These are phyloP conservation scores for Leccinellum rugosiceps DNA, from an alignment of 768 basidiomycete genomes.

Conservation along the genomic window DNA sequence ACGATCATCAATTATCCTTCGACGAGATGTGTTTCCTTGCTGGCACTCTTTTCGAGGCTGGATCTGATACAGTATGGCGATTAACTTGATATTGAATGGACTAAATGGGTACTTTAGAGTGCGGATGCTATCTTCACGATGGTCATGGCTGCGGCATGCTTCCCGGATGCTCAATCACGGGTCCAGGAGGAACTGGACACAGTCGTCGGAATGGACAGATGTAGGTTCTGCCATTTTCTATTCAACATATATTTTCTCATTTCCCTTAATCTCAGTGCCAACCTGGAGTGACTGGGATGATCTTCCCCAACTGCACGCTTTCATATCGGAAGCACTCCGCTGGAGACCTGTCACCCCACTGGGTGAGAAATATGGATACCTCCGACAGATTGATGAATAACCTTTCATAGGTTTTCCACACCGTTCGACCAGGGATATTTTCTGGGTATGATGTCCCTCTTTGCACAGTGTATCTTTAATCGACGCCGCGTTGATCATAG, in stretches of 20 bases:
- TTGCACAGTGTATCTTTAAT: slow-evolving; percentile 28
- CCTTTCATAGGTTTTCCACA: slow-evolving; percentile 45
- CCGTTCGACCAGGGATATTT: slow-evolving; percentile 58
- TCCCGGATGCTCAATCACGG: slow-evolving; percentile 45
- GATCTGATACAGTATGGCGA: slow-evolving; percentile 47
- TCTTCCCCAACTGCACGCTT: slow-evolving; percentile 37
- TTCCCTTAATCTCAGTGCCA: slow-evolving; percentile 27
- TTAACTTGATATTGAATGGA: not conserved
- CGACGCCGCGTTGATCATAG: not conserved
- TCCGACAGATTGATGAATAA: not conserved
- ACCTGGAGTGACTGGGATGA: slow-evolving; percentile 31
- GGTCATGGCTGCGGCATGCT: slow-evolving; percentile 52
- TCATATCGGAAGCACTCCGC: slow-evolving; percentile 35
- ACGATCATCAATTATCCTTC: slow-evolving; percentile 45
- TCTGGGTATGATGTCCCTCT: slow-evolving; percentile 42
- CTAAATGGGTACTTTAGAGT: not conserved
- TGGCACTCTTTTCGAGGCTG: slow-evolving; percentile 60
- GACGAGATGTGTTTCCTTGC: slow-evolving; percentile 57
- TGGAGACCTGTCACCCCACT: slow-evolving; percentile 35
- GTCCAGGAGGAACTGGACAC: slow-evolving; percentile 54
- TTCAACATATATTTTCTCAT: not conserved
- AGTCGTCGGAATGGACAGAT: slow-evolving; percentile 42
- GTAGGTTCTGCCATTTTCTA: slow-evolving; percentile 6
- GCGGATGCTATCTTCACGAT: slow-evolving; percentile 33
- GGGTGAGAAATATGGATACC: slow-evolving; percentile 12